A percentile compares a stretch with the other conserved stretches of the same genome.
phyloP scores from a whole-genome alignment of 352 stramenopile genomes.

The Pythium insidiosum region DNA sequence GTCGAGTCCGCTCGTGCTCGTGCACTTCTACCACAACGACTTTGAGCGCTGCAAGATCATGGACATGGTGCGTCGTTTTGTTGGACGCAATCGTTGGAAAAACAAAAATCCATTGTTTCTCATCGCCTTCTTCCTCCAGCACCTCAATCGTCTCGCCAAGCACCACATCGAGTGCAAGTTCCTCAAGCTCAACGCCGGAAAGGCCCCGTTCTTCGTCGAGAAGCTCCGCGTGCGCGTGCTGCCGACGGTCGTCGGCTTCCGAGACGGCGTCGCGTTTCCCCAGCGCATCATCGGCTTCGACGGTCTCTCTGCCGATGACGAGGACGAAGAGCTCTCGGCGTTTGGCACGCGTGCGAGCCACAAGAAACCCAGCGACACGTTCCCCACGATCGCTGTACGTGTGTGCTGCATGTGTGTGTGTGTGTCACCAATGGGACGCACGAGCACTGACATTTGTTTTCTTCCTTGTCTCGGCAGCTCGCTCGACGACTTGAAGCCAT shows the following conservation, averaged over 20 bases:
- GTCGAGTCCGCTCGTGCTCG: constrained; percentile 63
- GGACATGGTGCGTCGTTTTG: constrained; percentile 67
- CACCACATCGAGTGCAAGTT: constrained; percentile 92
- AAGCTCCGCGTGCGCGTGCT: constrained; percentile 90
- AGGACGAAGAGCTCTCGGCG: constrained; percentile 36
- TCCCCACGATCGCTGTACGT: constrained; percentile 51
- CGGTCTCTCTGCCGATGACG: constrained; percentile 77
- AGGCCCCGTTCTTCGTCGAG: constrained; percentile 93
- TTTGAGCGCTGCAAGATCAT: constrained; percentile 98
- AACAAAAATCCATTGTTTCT: too few relatives aligned
- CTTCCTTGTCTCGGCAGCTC: constrained; percentile 31
- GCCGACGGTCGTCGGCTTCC: constrained; percentile 90
- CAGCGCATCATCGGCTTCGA: constrained; percentile 90
- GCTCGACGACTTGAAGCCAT: constrained; percentile 51
- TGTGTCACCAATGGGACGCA: too few relatives aligned
- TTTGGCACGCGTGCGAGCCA: constrained; percentile 34
- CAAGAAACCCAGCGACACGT: constrained; percentile 42
- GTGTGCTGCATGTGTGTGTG: background rate
- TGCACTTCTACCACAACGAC: constrained; percentile 96
- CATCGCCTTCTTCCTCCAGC: too few relatives aligned
- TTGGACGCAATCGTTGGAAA: too few relatives aligned
- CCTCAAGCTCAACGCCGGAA: constrained; percentile 91
- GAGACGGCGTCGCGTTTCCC: constrained; percentile 88
- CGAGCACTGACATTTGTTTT: background rate
- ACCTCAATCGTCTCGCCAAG: constrained; percentile 47